Evolutionary conservation across 129 eudicot species (phyloP).

Genomic region (Apium graveolens): DNA sequence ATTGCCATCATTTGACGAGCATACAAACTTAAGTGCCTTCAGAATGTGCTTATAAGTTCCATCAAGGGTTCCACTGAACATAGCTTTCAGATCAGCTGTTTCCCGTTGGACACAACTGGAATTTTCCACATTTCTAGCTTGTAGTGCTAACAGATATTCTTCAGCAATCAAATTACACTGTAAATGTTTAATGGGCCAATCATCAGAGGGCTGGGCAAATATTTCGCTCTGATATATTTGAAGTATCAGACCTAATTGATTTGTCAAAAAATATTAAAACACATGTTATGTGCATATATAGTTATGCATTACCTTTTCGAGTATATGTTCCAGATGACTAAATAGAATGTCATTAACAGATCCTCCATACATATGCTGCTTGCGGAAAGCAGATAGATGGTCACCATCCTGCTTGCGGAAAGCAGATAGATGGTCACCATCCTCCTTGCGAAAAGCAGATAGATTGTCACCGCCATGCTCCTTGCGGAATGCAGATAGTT

Average conservation of each 20-base stretch:
- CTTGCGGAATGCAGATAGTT: conserved; percentile 35
- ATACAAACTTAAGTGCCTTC: conserved; percentile 31
- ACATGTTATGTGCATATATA: not conserved
- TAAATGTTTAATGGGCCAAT: conserved; percentile 3
- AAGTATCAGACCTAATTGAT: not conserved
- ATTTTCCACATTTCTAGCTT: conserved; percentile 26
- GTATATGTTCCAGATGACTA: conserved; percentile 44
- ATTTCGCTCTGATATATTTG: not conserved
- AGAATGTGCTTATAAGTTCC: conserved; percentile 27
- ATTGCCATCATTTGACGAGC: conserved; percentile 25
- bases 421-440: conserved; percentile 38
- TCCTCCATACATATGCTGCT: conserved; percentile 28
- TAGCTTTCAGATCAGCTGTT: conserved; percentile 27
- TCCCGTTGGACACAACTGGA: conserved; percentile 1
- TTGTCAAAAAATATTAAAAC: not conserved
- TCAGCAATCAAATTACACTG: conserved; percentile 50
- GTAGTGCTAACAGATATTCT: conserved; percentile 23
- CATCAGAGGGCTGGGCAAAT: not conserved
- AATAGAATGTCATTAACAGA: conserved; percentile 41
- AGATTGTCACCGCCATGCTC: conserved; percentile 40
- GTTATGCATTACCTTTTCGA: conserved; percentile 39
- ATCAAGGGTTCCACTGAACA: conserved; percentile 35
- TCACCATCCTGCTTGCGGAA: conserved; percentile 36
- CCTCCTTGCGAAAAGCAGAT: conserved; percentile 30
- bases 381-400: conserved; percentile 35